Evolutionary conservation across 495 filamentous ascomycete genomes (phyloP).

Genomic region (Penicillium lagena): DNA sequence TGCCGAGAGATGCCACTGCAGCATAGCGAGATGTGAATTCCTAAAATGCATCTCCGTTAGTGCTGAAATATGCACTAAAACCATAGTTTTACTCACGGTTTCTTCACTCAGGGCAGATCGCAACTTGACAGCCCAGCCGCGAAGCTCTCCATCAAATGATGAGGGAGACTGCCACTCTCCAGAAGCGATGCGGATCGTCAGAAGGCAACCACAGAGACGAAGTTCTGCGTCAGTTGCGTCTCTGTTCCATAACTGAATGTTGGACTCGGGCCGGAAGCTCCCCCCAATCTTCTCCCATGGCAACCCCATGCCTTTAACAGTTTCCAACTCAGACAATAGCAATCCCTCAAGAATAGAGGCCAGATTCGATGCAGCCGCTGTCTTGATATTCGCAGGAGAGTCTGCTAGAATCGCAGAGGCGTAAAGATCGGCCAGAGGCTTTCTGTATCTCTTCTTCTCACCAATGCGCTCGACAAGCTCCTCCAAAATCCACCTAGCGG

Average conservation of each 20-base stretch:
- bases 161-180: slow-evolving; percentile 2
- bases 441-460: slow-evolving; percentile 14
- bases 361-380: slow-evolving; percentile 26
- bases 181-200: slow-evolving; percentile 47
- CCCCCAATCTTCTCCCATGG: slow-evolving; percentile 20
- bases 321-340: slow-evolving; percentile 11
- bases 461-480: slow-evolving; percentile 25
- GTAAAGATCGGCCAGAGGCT: slow-evolving; percentile 22
- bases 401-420: slow-evolving; percentile 22
- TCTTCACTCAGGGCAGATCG: slow-evolving; percentile 36
- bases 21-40: slow-evolving; percentile 61
- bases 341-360: slow-evolving; percentile 24
- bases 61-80: not conserved
- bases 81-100: slow-evolving; percentile 22
- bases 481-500: slow-evolving; percentile 33
- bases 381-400: slow-evolving; percentile 22
- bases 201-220: slow-evolving; percentile 48
- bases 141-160: slow-evolving; percentile 14
- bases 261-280: slow-evolving; percentile 15
- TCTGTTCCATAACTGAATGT: slow-evolving; percentile 29
- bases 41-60: slow-evolving; percentile 24
- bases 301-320: slow-evolving; percentile 8
- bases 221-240: slow-evolving; percentile 37
- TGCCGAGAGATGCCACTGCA: slow-evolving; percentile 38
- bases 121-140: slow-evolving; percentile 26